A percentile compares a stretch with the other conserved stretches of the same genome.
These are phyloP conservation scores for Leishmania turanica DNA, from an alignment of 208 protist species.

Conservation along the genomic window DNA sequence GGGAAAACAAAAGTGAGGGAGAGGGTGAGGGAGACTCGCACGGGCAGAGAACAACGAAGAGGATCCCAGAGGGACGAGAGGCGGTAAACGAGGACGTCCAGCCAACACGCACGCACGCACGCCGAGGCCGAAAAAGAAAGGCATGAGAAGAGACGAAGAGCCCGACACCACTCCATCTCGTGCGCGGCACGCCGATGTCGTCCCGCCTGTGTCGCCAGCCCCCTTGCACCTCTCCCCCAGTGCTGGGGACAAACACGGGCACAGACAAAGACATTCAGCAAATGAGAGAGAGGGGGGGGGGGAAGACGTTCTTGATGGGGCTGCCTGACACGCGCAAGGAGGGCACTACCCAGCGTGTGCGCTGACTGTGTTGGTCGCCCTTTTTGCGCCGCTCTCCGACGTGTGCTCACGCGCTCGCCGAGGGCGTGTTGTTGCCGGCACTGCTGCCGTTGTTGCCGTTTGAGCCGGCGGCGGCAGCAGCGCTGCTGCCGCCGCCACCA, in stretches of 20 bases:
- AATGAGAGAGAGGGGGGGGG: neutral
- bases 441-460: conserved; percentile 28
- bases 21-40: no score
- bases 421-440: conserved; percentile 3
- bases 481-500: neutral
- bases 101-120: conserved; percentile 3
- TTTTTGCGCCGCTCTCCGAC: neutral
- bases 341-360: neutral
- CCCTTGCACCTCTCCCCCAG: neutral
- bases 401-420: conserved; percentile 6
- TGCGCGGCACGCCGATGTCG: neutral
- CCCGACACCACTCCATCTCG: neutral
- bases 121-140: neutral
- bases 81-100: neutral
- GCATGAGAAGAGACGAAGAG: neutral
- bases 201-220: neutral
- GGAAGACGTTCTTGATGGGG: neutral
- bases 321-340: neutral
- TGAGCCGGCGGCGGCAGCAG: neutral
- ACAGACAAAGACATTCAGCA: neutral
- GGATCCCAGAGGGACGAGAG: neutral
- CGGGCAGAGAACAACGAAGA: neutral
- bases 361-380: neutral
- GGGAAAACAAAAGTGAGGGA: neutral
- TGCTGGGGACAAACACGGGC: neutral